Base-by-base conservation (phyloP, 1,139 yeast species). In the Diutina rugosa region DNA sequence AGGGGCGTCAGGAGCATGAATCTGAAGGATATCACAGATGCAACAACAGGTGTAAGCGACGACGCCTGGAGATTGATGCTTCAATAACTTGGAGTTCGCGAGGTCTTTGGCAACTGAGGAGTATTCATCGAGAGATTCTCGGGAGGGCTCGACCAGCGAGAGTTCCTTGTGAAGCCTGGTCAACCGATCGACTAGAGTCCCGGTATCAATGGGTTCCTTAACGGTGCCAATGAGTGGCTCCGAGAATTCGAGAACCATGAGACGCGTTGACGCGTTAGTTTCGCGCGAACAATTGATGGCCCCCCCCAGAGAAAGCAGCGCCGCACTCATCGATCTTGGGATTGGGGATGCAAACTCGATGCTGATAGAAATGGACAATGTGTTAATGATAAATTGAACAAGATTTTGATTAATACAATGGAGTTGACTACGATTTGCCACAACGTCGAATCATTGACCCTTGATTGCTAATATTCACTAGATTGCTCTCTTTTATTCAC, bases 1-100 rank as follows among this genome's bases (percentile, higher is more conserved):
- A 6, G 98, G 97, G 5, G 97, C 96, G 68, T 90, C 89, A 0
- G 97, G 97, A 0, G 97, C 97, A 65, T 78, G 85, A 10, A 90
- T 69, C 59, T 96, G 76, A 51, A 91, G 69, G 14, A 91, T 73
- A 66, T 90, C 96, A 3, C 91, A 78, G 10, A 90, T 63, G 60
- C 95, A 84, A 64, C 96, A 86, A 18, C 95, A 84, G 2, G 80
- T 79, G 59, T 77, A 81, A 0, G 91, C 84, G 61, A 84, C 87
- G 3, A 90, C 84, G 3, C 95, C 95, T 3, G 69, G 62, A 63
- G 89, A 90, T 56, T 81, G 72, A 64, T 86, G 86, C 48, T 72
- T 74, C 9, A 87, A 61, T 26, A 89, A 70, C 62, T 84, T 86
- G 58, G 77, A 77, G 61, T 80, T 80, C 6, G 79, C 73, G 54